Conservation (phyloP, 2,329 filamentous ascomycete species). For the Fusarium musae region DNA sequence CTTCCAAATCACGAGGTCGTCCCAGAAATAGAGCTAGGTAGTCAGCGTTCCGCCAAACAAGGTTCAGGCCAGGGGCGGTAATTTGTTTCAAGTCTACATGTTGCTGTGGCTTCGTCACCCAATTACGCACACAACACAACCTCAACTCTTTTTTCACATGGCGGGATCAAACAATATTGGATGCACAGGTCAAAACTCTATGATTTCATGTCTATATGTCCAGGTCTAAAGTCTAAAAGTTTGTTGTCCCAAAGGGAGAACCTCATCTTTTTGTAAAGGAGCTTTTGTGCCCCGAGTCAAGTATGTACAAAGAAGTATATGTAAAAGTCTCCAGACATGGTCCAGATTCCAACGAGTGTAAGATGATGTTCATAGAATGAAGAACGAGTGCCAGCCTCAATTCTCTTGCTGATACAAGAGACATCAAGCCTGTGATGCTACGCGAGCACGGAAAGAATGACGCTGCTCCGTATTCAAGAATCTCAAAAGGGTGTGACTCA, state of each 20-base stretch:
- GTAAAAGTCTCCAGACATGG: constrained; percentile 33
- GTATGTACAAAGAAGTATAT: constrained; percentile 46
- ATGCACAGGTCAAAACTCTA: constrained; percentile 21
- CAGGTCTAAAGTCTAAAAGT: constrained; percentile 26
- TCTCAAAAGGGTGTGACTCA: constrained; percentile 5
- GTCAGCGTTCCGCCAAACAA: neutral
- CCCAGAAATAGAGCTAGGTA: neutral
- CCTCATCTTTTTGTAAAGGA: constrained; percentile 21
- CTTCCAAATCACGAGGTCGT: neutral
- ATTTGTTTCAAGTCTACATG: constrained; percentile 26
- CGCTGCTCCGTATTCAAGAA: constrained; percentile 13
- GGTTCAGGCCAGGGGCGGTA: neutral
- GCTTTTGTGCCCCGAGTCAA: constrained; percentile 6
- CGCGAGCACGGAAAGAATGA: constrained; percentile 27
- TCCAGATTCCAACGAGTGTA: constrained; percentile 38
- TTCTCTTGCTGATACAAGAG: constrained; percentile 39
- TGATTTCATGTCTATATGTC: constrained; percentile 28
- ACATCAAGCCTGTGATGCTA: constrained; percentile 43
- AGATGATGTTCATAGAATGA: constrained; percentile 39
- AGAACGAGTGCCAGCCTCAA: constrained; percentile 47
- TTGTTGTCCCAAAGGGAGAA: constrained; percentile 10
- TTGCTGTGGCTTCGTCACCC: constrained; percentile 11
- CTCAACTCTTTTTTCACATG: neutral
- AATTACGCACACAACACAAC: neutral
- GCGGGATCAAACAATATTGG: neutral